These are phyloP conservation scores for Amanita jacksonii DNA, from an alignment of 768 basidiomycete species.

Conservation along the genomic window DNA sequence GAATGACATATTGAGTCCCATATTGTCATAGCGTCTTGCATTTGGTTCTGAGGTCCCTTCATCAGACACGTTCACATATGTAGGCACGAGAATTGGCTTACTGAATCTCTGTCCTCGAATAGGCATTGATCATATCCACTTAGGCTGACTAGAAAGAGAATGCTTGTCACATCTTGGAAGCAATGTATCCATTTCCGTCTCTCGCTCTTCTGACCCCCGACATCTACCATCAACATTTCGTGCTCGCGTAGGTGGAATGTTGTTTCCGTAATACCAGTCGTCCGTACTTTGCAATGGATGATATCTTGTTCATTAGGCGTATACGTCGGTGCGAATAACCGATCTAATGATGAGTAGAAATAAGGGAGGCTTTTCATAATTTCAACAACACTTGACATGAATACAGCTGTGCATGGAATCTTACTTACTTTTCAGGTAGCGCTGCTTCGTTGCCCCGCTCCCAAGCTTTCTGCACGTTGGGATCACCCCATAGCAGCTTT, in stretches of 20 bases:
- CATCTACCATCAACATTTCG: conserved; percentile 90
- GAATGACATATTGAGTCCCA: conserved; percentile 98
- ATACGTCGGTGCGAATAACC: conserved; percentile 68
- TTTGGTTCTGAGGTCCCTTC: conserved; percentile 64
- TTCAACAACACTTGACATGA: background rate
- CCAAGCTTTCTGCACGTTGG: conserved; percentile 66
- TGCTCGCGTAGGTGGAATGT: conserved; percentile 70
- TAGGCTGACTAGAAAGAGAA: conserved; percentile 83
- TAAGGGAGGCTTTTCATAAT: conserved; percentile 46
- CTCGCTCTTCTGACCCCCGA: conserved; percentile 90
- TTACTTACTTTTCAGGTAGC: conserved; percentile 78
- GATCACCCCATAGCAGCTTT: conserved; percentile 67
- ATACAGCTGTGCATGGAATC: too few relatives aligned
- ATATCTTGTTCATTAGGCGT: conserved; percentile 81
- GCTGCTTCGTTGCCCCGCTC: conserved; percentile 83
- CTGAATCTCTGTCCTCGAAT: conserved; percentile 86
- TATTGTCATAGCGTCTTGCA: conserved; percentile 98
- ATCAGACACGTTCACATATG: background rate
- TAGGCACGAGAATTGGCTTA: conserved; percentile 31
- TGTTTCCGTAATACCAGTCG: conserved; percentile 88
- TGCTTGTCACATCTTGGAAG: conserved; percentile 91
- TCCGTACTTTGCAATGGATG: conserved; percentile 75
- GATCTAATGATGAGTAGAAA: conserved; percentile 73
- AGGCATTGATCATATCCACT: conserved; percentile 93
- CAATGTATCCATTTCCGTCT: conserved; percentile 92